Evolutionary conservation across 495 filamentous ascomycete species (phyloP).

Genomic region (Neurospora sp.): DNA sequence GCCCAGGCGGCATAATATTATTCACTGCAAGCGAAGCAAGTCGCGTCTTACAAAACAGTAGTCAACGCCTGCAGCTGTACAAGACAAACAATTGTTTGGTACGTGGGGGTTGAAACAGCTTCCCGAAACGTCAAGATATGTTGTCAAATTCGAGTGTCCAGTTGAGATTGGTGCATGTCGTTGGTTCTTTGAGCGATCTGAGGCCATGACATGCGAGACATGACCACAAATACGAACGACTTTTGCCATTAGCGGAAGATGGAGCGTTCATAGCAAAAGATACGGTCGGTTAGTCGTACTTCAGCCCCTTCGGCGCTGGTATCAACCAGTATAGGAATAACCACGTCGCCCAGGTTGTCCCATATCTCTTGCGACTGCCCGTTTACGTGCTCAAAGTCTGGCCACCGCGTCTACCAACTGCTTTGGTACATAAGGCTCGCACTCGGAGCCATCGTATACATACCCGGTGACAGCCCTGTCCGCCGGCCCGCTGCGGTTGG

Average conservation of each 20-base stretch:
- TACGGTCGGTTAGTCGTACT: neutral
- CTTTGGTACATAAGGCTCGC: neutral
- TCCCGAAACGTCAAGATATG: neutral
- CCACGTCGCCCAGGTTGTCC: neutral
- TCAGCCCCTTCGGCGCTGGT: neutral
- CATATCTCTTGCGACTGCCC: neutral
- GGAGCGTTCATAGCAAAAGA: neutral
- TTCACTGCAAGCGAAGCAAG: neutral
- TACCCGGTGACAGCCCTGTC: neutral
- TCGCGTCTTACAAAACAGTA: neutral
- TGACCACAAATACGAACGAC: neutral
- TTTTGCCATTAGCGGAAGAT: neutral
- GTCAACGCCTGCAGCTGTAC: neutral
- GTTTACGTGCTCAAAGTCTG: neutral
- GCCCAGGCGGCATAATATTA: neutral
- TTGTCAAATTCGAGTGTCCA: neutral
- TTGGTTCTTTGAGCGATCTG: neutral
- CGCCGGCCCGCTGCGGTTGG: neutral
- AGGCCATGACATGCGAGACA: neutral
- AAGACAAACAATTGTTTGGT: neutral
- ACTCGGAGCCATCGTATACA: neutral
- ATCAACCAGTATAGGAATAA: neutral
- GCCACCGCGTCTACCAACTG: neutral
- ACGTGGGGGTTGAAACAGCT: neutral
- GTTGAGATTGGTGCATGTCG: neutral